phyloP scores from a whole-genome alignment of 2,329 filamentous ascomycete genomes.

The Diaporthe longicolla region DNA sequence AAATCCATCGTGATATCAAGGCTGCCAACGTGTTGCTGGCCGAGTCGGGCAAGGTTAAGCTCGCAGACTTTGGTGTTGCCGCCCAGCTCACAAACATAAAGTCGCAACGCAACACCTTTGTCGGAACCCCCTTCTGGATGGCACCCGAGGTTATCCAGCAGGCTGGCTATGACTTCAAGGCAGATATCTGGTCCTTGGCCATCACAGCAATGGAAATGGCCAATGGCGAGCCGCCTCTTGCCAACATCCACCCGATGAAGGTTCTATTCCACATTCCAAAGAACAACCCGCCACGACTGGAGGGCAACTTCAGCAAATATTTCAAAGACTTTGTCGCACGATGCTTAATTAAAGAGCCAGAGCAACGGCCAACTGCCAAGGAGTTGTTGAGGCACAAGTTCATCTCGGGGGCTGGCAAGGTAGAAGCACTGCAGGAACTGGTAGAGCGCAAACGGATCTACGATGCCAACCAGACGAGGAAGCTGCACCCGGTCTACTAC shows the following conservation, averaged over 20 bases:
- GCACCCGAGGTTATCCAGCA: constrained; percentile 95
- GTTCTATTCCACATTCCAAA: constrained; percentile 93
- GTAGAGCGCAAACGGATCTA: constrained; percentile 86
- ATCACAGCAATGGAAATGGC: constrained; percentile 94
- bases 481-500: constrained; percentile 85
- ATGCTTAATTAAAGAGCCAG: constrained; percentile 93
- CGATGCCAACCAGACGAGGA: constrained; percentile 79
- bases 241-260: constrained; percentile 92
- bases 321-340: constrained; percentile 95
- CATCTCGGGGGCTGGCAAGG: constrained; percentile 87
- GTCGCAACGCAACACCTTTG: constrained; percentile 96
- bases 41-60: constrained; percentile 89
- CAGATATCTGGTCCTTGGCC: constrained; percentile 93
- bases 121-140: constrained; percentile 98
- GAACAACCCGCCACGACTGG: constrained; percentile 84
- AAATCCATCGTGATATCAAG: constrained; percentile 97
- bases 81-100: constrained; percentile 98
- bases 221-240: constrained; percentile 89
- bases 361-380: constrained; percentile 85
- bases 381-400: constrained; percentile 92
- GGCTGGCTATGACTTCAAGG: constrained; percentile 86
- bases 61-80: constrained; percentile 97
- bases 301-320: constrained; percentile 88
- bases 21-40: constrained; percentile 97
- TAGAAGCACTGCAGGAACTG: constrained; percentile 89